These are phyloP conservation scores for Exophiala xenobiotica DNA, from an alignment of 2,329 filamentous ascomycete genomes.

Conservation along the genomic window DNA sequence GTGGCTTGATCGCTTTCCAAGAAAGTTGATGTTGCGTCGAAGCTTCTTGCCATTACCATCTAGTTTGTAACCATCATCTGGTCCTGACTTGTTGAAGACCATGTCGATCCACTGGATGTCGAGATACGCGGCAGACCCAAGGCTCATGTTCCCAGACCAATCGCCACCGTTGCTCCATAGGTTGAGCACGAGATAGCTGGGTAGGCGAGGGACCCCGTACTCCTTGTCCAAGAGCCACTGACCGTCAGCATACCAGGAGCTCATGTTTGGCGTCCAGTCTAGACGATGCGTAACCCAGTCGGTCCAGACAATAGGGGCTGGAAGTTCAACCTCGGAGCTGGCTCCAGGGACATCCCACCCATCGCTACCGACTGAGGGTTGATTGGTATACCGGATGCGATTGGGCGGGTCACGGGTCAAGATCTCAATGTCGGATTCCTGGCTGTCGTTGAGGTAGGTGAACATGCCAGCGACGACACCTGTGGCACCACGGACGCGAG, in stretches of 20 bases:
- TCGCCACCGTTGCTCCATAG: constrained; percentile 45
- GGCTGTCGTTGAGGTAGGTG: constrained; percentile 47
- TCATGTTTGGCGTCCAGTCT: constrained; percentile 40
- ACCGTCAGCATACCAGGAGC: constrained; percentile 42
- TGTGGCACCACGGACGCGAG: constrained; percentile 44
- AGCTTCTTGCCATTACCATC: background rate
- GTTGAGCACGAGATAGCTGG: constrained; percentile 42
- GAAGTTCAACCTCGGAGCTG: constrained; percentile 34
- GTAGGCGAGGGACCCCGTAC: constrained; percentile 38
- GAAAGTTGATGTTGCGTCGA: background rate
- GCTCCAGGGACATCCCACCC: constrained; percentile 44
- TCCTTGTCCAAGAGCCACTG: constrained; percentile 34
- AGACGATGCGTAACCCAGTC: constrained; percentile 42
- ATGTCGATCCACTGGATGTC: constrained; percentile 46
- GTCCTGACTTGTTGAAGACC: constrained; percentile 36
- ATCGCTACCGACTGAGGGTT: constrained; percentile 30
- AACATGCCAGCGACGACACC: constrained; percentile 54
- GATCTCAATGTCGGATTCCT: constrained; percentile 56
- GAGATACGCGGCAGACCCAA: constrained; percentile 39
- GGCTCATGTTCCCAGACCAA: constrained; percentile 43
- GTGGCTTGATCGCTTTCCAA: background rate
- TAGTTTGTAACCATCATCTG: background rate
- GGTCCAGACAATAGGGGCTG: constrained; percentile 37
- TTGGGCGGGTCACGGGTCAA: constrained; percentile 48
- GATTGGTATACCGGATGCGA: constrained; percentile 45